Percentiles rank a stretch among this genome's conserved stretches.
Evolutionary conservation across 345 rosid species (phyloP).

Genomic region (Passiflora organensis): DNA sequence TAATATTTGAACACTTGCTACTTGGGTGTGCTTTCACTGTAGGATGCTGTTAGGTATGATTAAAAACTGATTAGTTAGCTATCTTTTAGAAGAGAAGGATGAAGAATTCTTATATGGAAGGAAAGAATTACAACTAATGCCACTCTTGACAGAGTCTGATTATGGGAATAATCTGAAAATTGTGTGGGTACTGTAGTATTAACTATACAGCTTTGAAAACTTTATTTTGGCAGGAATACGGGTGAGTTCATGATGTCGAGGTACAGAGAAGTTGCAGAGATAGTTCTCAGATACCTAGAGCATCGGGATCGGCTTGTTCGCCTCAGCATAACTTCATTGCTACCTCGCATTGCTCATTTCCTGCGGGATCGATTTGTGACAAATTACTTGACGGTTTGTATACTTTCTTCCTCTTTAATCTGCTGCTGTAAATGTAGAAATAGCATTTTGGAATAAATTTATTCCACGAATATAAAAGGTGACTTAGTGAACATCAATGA

Average conservation of each 20-base stretch:
- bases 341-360: slow-evolving; percentile 99
- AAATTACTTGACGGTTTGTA: slow-evolving; percentile 77
- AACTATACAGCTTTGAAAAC: too few species aligned
- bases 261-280: slow-evolving; percentile 97
- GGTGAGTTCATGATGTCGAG: slow-evolving; percentile 99
- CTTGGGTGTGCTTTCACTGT: too few species aligned
- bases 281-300: slow-evolving; percentile 88
- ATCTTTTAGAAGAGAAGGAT: too few species aligned
- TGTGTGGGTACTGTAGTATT: too few species aligned
- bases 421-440: not conserved
- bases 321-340: slow-evolving; percentile 93
- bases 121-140: too few species aligned
- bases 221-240: slow-evolving; percentile 67
- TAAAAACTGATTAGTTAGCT: too few species aligned
- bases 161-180: too few species aligned
- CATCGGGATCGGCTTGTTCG: slow-evolving; percentile 97
- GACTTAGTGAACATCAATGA: not conserved
- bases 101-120: too few species aligned
- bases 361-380: slow-evolving; percentile 96
- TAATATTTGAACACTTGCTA: too few species aligned
- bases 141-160: too few species aligned
- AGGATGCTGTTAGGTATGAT: too few species aligned
- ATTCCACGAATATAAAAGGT: not conserved
- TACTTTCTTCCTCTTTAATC: slow-evolving; percentile 8
- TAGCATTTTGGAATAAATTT: slow-evolving; percentile 6